These are phyloP conservation scores for Senecio squalidus DNA, from an alignment of 140 eudicot species.

Conservation along the genomic window DNA sequence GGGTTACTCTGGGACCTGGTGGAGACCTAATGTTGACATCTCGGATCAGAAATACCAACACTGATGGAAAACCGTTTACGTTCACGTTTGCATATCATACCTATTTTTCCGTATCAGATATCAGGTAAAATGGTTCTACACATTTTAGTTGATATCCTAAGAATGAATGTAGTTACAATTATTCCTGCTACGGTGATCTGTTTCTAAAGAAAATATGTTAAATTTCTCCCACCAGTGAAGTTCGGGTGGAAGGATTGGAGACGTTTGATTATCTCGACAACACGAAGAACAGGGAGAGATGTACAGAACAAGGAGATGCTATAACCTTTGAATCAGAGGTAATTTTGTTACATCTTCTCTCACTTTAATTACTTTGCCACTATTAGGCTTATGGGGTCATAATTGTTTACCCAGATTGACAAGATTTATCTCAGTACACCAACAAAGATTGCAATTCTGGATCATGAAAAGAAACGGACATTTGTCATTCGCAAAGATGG, in stretches of 20 bases:
- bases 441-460: slow-evolving; percentile 74
- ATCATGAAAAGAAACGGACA: slow-evolving; percentile 90
- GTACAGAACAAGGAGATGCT: slow-evolving; percentile 90
- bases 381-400: slow-evolving; percentile 7
- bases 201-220: slow-evolving; percentile 42
- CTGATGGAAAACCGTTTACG: slow-evolving; percentile 65
- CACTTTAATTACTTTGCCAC: slow-evolving; percentile 1
- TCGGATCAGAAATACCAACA: slow-evolving; percentile 62
- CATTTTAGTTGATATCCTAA: not conserved
- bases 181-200: not conserved
- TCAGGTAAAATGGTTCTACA: slow-evolving; percentile 50
- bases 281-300: slow-evolving; percentile 57
- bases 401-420: slow-evolving; percentile 57
- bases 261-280: slow-evolving; percentile 89
- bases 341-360: slow-evolving; percentile 15
- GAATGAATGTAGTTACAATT: too few relatives aligned
- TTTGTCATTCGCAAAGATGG: slow-evolving; percentile 85
- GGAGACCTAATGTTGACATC: slow-evolving; percentile 87
- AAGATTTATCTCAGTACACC: slow-evolving; percentile 88
- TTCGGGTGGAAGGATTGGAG: slow-evolving; percentile 96
- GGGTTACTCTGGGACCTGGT: slow-evolving; percentile 70
- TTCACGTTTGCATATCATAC: slow-evolving; percentile 93
- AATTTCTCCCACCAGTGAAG: slow-evolving; percentile 60
- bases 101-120: slow-evolving; percentile 81
- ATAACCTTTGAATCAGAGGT: slow-evolving; percentile 90